Base-by-base conservation (phyloP, 1,284 basidiomycete species). In the Anthracocystis walkeri region DNA sequence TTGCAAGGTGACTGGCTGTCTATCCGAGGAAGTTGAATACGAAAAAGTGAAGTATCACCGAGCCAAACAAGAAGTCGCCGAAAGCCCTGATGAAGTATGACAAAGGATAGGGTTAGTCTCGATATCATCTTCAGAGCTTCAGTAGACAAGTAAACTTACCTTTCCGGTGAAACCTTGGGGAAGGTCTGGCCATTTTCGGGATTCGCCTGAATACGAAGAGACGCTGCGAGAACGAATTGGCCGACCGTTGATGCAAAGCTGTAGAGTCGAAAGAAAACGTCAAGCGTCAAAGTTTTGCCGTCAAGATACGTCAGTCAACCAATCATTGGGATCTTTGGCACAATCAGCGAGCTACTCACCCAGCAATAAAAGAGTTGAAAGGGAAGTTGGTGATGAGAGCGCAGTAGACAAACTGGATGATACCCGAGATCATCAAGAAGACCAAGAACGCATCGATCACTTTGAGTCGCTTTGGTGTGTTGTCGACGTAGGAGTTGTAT, bases 11-110 rank as follows among this genome's bases (percentile, higher is more conserved):
- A 45, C 35, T 7, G 16, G 18, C 4, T 20, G 38, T 38, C 58
- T 71, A 93, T 78, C 93, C 93, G 8, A 94, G 89, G 89, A 97
- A 99, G 87, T 97, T 98, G 89, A 92, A 97, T 60, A 97, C 95
- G 85, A 99, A 99, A 88, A 98, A 96, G 87, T 99, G 96, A 55
- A 99, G 88, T 46, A 98, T 90, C 69, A 99, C 91, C 1, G 94
- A 96, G 18, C 95, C 95, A 55, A 97, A 87, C 31, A 93, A 92
- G 83, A 97, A 99, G 85, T 99, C 97, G 48, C 93, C 95, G 82
- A 99, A 99, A 7, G 83, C 82, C 41, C 83, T 83, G 65, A 40
- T 29, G 21, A n/a, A 18, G 51, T 2, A 20, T 31, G 42, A 86
- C 16, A 12, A 25, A 8, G 6, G 51, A 44, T 63, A 51, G 44